Percentiles rank a stretch among this genome's conserved stretches.
phyloP scores from a whole-genome alignment of 2,329 filamentous ascomycete genomes.

The Fusarium torreyae region DNA sequence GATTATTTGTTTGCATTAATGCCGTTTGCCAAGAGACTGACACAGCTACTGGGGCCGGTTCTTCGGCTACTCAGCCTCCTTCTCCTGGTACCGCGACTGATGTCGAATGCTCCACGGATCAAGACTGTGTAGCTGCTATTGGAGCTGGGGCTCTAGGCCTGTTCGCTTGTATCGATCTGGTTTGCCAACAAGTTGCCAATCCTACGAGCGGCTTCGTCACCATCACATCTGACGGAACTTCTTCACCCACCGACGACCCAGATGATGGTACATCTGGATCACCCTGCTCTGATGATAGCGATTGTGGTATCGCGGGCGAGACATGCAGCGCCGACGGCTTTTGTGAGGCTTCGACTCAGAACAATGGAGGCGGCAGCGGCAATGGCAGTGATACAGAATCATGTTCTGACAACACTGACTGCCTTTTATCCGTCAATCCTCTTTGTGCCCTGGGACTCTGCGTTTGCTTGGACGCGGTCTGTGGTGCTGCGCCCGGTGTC shows the following conservation, averaged over 20 bases:
- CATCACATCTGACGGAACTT: neutral
- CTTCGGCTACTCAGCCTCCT: neutral
- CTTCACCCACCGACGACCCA: neutral
- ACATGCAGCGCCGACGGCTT: conserved; percentile 14
- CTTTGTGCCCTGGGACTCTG: conserved; percentile 36
- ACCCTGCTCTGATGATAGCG: neutral
- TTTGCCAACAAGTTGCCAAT: conserved; percentile 17
- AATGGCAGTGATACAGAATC: neutral
- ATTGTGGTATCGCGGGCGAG: conserved; percentile 17
- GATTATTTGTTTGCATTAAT: conserved; percentile 9
- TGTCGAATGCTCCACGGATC: conserved; percentile 12
- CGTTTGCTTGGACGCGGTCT: conserved; percentile 29
- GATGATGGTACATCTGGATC: neutral
- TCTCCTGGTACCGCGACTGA: neutral
- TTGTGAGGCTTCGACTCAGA: neutral
- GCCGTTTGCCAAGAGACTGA: conserved; percentile 12
- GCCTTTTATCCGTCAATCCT: conserved; percentile 12
- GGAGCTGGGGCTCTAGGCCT: conserved; percentile 13
- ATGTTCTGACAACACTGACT: conserved; percentile 17
- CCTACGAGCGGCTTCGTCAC: conserved; percentile 19
- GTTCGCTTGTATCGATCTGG: conserved; percentile 12
- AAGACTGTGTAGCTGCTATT: conserved; percentile 9
- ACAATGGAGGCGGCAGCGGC: neutral
- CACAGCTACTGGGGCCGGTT: neutral
- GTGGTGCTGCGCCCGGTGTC: neutral